phyloP scores from a whole-genome alignment of 2,329 filamentous ascomycete species.

The Colletotrichum siamense region DNA sequence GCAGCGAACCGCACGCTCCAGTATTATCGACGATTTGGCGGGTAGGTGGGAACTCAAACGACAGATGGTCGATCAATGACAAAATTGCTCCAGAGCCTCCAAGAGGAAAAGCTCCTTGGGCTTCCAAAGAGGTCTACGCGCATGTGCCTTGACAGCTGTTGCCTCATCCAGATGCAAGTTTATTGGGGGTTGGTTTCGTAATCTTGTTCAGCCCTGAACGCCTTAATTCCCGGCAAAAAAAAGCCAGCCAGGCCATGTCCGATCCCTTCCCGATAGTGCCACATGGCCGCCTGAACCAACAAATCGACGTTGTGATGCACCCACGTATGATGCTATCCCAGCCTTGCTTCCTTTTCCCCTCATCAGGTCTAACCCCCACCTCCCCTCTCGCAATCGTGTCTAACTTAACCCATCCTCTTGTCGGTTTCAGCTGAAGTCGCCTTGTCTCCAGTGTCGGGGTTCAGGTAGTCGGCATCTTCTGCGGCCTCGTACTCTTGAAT shows the following conservation, averaged over 20 bases:
- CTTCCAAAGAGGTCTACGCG: not conserved
- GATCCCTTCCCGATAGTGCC: slow-evolving; percentile 1
- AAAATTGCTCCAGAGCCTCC: not conserved
- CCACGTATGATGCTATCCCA: not conserved
- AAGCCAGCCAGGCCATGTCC: slow-evolving; percentile 1
- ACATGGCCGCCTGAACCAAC: not conserved
- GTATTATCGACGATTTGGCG: slow-evolving; percentile 8
- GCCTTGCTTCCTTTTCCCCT: not conserved
- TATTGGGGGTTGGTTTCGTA: not conserved
- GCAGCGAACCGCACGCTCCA: not conserved
- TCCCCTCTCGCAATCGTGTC: not conserved
- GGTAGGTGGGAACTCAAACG: slow-evolving; percentile 13
- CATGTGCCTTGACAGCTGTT: not conserved
- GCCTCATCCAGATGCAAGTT: not conserved
- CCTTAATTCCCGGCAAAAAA: slow-evolving; percentile 2
- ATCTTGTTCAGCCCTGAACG: slow-evolving; percentile 18
- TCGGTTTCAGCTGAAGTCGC: slow-evolving; percentile 59
- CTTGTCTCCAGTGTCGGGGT: slow-evolving; percentile 67
- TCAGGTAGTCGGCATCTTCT: slow-evolving; percentile 88
- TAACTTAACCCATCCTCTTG: slow-evolving; percentile 47
- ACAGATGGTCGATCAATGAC: slow-evolving; percentile 11
- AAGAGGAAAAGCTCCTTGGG: slow-evolving; percentile 4
- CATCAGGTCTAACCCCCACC: not conserved
- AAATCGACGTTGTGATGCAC: slow-evolving; percentile 2
- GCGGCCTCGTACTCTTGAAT: slow-evolving; percentile 96